Base-by-base conservation (phyloP, 371 early-diverging fungal species). In the Furculomyces boomerangus region DNA sequence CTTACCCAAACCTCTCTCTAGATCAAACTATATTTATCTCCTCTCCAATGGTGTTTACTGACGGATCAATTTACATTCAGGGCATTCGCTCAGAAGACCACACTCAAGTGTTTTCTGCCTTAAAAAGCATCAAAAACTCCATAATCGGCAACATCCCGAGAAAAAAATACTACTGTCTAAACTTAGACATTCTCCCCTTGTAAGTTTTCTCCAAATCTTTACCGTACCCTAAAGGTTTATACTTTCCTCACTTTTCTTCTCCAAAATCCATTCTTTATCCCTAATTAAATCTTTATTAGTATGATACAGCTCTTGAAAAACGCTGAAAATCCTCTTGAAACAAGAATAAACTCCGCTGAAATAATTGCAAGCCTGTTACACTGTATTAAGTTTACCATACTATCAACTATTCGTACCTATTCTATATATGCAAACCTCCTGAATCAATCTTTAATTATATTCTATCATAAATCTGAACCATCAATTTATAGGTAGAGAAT, bases 141-240 rank as follows among this genome's bases (percentile, higher is more conserved):
- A 59, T 67, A 35, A 67, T 67, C 1, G 67, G 67, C 48, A 67
- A 66, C 63, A 62, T 53, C 43, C 40, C 53, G 5, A 66, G 62
- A 47, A 67, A 67, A 60, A 20, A 56, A 30, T 5, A 5, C 49
- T 67, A 49, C 61, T 60, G 58, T 52, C 57, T 46, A 46, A 24
- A 44, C 54, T 63, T 22, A 49, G 60, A 39, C 52, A 65, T 14
- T 44, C 58, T 7, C 57, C 67, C 14, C 45, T 54, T 10, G 63
- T 66, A 35, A 54, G 57, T 40, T 41, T 60, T 44, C 32, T 67
- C 52, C 61, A 40, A 45, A 56, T 13, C 14, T 53, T 39, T 56
- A 54, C 44, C 54, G 56, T 43, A 63, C 67, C 18, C 68, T 59
- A 41, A 58, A 54, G 37, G 57, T 50, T 48, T 61, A 52, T 27